Evolutionary conservation across 1,284 basidiomycete genomes (phyloP), one percentile per base, ranked within the genome.

Genomic region (Moesziomyces sp.): DNA sequence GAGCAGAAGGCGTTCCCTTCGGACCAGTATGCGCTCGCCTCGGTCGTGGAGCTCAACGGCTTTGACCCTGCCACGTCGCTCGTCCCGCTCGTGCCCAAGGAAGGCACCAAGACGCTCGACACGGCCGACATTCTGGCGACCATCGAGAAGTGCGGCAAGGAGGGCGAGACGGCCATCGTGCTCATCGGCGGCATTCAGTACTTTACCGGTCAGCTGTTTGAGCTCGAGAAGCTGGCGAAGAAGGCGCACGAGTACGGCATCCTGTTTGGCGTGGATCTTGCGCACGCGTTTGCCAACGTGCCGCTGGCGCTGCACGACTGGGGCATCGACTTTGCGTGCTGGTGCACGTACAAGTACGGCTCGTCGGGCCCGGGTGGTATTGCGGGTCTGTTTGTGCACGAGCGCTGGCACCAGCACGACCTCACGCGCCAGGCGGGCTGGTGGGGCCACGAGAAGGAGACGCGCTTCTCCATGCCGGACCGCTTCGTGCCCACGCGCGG

Each of bases 171-270:
- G 26, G 77, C 80, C 16, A 56, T 82, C 28, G 52, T 83, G 14
- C 65, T 83, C 50, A 74, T 83, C 19, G 76, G 76, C 35, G 79
- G 77, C 19, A 67, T 83, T 9, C 96, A 99, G 85, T 99, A 95
- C 87, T 98, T 97, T 86, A 96, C 94, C 13, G 97, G 95, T n/a
- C 95, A 99, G 85, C 89, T 88, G 84, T 98, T 99, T 85, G 91
- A 93, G 58, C 93, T 97, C 86, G 81, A 91, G 80, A 85, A 86
- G 24, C 91, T 99, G 80, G 93, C 94, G 16, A 88, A 87, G 64
- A 93, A 91, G 64, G 91, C 93, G n/a, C 78, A 72, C 53, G 68
- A 66, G 30, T 66, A 93, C 91, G 94, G 93, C 46, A 95, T 93
- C 74, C 88, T 95, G 60, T 92, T 93, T 77, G 96, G 94, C 48